Evolutionary conservation across 306 rosid species (phyloP), one percentile per base, ranked within the genome.

Genomic region (Phaseolus lunatus): DNA sequence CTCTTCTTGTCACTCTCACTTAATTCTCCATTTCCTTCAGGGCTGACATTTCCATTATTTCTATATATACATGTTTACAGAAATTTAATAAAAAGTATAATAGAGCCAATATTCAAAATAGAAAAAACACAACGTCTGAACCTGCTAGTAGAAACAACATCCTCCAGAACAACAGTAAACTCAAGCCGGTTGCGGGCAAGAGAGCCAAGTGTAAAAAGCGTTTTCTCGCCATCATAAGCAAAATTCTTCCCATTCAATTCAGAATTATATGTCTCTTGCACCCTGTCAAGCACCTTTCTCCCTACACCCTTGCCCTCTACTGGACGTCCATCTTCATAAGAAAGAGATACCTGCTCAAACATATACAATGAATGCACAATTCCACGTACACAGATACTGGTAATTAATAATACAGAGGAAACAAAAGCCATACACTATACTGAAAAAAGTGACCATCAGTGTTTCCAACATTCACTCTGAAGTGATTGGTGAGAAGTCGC

Each of bases 211-310:
- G 99, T 96, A 63, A 96, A 96, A 76, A 96, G 23, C 37, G 97
- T 96, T 62, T 95, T 92, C 9, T 92, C 99, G 0, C 99, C 99
- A 33, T 96, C 99, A 53, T 96, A 96, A 1, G 99, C 99, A 26
- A 96, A 90, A 58, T 89, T 85, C 76, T 92, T 96, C 19, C 95
- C 97, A 23, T 86, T 88, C 50, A 96, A 61, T 74, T 90, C 96
- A 4, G 88, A 73, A n/a, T 63, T 75, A 68, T 96, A 96, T 0
- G 99, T 96, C 39, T 91, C 92, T 58, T 92, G 92, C 19, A 96
- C 91, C 75, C 83, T 87, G 49, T 91, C 99, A 0, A 95, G 70
- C 4, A 95, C 88, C 31, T 82, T 90, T 56, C 99, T 85, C 15
- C 98, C 99, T 4, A 81, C 75, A 5, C 99, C 99, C 73, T 89